Evolutionary conservation across 75 land plant genomes (phyloP).

Genomic region (Ceratopteris richardii): DNA sequence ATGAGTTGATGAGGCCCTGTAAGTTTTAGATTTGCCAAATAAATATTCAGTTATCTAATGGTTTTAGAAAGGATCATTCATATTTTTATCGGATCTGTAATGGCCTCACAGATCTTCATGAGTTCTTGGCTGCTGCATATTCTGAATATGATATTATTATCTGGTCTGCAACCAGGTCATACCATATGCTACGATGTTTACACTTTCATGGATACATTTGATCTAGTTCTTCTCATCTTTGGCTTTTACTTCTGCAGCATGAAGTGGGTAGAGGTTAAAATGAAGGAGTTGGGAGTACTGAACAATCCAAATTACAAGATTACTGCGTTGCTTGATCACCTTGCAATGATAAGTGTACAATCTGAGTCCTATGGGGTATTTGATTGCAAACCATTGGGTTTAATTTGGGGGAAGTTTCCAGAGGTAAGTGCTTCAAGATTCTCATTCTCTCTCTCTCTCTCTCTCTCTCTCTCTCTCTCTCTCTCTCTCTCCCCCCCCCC

Average conservation of each 20-base stretch:
- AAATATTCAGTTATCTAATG: too few species aligned
- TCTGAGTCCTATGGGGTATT: slow-evolving; percentile 68
- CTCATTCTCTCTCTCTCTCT: slow-evolving; percentile 2
- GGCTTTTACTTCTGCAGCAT: slow-evolving; percentile 63
- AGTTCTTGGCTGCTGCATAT: slow-evolving; percentile 81
- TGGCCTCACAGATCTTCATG: slow-evolving; percentile 75
- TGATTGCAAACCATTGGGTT: slow-evolving; percentile 97
- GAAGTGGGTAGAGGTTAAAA: slow-evolving; percentile 98
- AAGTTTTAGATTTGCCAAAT: slow-evolving; percentile 14
- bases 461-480: too few species aligned
- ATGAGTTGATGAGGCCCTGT: slow-evolving; percentile 94
- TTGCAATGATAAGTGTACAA: slow-evolving; percentile 98
- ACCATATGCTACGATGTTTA: not conserved
- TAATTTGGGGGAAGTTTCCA: slow-evolving; percentile 86
- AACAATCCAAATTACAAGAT: slow-evolving; percentile 85
- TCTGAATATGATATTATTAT: slow-evolving; percentile 91
- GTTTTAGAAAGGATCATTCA: not conserved
- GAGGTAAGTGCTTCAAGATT: slow-evolving; percentile 44
- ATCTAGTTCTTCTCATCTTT: too few species aligned
- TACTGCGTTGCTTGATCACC: slow-evolving; percentile 86
- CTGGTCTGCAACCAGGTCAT: slow-evolving; percentile 97
- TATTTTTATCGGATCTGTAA: not conserved
- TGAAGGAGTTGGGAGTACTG: slow-evolving; percentile 93
- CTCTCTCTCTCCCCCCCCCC: too few species aligned
- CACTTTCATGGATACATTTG: not conserved